Evolutionary conservation across 345 rosid genomes (phyloP).

Genomic region (Mallotus nudiflorus): DNA sequence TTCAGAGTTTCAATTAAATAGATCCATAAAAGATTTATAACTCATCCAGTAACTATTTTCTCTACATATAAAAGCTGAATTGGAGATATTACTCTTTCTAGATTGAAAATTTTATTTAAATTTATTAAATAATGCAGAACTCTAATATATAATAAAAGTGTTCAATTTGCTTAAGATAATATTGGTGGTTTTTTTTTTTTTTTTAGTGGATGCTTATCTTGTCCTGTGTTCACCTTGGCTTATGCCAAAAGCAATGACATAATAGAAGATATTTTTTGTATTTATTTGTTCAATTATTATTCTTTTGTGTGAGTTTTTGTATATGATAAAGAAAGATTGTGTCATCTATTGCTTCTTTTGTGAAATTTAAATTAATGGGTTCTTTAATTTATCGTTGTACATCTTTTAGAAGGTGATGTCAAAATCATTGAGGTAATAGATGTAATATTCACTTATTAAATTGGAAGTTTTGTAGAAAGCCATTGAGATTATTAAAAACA

Average conservation of each 20-base stretch:
- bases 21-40: too few species aligned
- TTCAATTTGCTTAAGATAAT: background rate
- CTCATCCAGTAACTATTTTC: too few species aligned
- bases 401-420: background rate
- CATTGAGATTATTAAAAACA: too few species aligned
- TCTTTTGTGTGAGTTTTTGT: background rate
- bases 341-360: background rate
- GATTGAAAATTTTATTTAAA: too few species aligned
- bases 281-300: background rate
- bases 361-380: background rate
- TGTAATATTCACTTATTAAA: background rate
- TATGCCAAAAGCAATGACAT: conserved; percentile 7
- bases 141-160: background rate
- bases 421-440: background rate
- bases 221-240: background rate
- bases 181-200: background rate
- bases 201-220: background rate
- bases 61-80: too few species aligned
- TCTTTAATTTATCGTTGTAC: background rate
- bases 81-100: too few species aligned
- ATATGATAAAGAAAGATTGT: background rate
- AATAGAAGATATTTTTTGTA: background rate
- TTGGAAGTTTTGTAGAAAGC: too few species aligned
- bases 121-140: background rate
- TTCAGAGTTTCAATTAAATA: too few species aligned